Percentiles rank a stretch among this genome's conserved stretches.
Evolutionary conservation across 352 stramenopile species (phyloP).

Genomic region (Phytopythium cucurbitacearum): DNA sequence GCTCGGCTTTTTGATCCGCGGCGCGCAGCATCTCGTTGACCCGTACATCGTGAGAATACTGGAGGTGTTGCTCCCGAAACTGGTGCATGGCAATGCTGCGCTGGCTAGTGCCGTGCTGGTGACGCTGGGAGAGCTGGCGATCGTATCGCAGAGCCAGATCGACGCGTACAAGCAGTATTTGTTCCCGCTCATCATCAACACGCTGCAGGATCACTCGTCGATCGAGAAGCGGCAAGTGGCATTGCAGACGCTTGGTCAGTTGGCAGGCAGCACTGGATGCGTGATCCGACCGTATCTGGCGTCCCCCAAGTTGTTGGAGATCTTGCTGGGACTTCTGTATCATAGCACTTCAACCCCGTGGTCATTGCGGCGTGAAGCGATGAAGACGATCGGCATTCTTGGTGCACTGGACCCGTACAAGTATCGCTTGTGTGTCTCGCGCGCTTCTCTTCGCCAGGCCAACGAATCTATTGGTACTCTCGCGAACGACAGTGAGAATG

Average conservation of each 20-base stretch:
- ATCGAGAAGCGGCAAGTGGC: constrained; percentile 95
- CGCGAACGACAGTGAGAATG: not conserved
- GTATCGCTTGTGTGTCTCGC: constrained; percentile 84
- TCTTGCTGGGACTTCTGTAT: constrained; percentile 93
- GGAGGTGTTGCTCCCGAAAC: constrained; percentile 77
- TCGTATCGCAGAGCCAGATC: constrained; percentile 89
- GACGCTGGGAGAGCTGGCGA: constrained; percentile 89
- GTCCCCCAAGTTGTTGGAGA: constrained; percentile 93
- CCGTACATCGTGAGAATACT: constrained; percentile 77
- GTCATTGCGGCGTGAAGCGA: constrained; percentile 92
- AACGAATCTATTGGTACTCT: constrained; percentile 31
- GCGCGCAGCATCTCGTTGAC: constrained; percentile 84
- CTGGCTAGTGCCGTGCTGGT: constrained; percentile 68
- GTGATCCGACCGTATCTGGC: constrained; percentile 94
- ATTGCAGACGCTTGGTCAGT: constrained; percentile 93
- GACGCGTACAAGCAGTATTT: constrained; percentile 93
- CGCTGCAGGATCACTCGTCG: constrained; percentile 95
- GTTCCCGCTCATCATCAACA: constrained; percentile 95
- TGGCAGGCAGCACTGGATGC: constrained; percentile 91
- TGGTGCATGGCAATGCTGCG: constrained; percentile 84
- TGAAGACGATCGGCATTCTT: constrained; percentile 96
- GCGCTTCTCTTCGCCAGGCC: constrained; percentile 58
- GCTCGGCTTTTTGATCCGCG: constrained; percentile 77
- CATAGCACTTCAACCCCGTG: constrained; percentile 88
- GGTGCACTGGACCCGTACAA: constrained; percentile 95